Conservation (phyloP, 2,329 filamentous ascomycete genomes). For the Xylaria sp. region DNA sequence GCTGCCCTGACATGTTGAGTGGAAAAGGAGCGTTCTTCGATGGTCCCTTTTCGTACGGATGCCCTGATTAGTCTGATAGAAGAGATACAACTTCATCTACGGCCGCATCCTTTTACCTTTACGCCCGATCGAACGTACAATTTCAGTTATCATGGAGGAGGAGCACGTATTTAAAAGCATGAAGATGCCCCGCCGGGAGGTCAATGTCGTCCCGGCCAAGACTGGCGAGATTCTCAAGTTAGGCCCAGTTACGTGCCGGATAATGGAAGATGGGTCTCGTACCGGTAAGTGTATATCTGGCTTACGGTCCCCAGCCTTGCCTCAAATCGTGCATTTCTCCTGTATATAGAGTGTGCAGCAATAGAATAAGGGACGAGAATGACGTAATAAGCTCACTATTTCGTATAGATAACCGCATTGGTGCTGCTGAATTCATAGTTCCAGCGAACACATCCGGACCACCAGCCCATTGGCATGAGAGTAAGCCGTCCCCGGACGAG, state of each 20-base stretch:
- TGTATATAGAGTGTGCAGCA: not conserved
- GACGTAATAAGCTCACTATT: not conserved
- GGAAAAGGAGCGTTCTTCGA: not conserved
- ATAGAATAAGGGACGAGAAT: not conserved
- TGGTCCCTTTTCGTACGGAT: not conserved
- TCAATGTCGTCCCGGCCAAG: constrained; percentile 61
- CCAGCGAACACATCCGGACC: constrained; percentile 59
- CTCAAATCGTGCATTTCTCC: not conserved
- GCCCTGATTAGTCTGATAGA: not conserved
- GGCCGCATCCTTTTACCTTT: not conserved
- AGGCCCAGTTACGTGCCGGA: constrained; percentile 58
- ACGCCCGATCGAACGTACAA: not conserved
- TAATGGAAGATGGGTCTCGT: constrained; percentile 48
- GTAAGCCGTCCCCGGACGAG: constrained; percentile 13
- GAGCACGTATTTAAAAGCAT: constrained; percentile 17
- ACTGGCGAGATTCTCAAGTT: constrained; percentile 61
- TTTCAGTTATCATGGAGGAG: constrained; percentile 19
- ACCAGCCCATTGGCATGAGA: constrained; percentile 65
- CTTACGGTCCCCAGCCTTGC: constrained; percentile 1
- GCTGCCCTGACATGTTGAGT: not conserved
- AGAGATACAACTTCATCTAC: not conserved
- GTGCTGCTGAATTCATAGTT: constrained; percentile 59
- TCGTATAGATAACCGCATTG: constrained; percentile 25
- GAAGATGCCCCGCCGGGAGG: constrained; percentile 50
- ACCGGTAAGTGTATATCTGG: constrained; percentile 48